Evolutionary conservation across 208 protist species (phyloP), one percentile per base, ranked within the genome.

Genomic region (Crithidia mellificae): DNA sequence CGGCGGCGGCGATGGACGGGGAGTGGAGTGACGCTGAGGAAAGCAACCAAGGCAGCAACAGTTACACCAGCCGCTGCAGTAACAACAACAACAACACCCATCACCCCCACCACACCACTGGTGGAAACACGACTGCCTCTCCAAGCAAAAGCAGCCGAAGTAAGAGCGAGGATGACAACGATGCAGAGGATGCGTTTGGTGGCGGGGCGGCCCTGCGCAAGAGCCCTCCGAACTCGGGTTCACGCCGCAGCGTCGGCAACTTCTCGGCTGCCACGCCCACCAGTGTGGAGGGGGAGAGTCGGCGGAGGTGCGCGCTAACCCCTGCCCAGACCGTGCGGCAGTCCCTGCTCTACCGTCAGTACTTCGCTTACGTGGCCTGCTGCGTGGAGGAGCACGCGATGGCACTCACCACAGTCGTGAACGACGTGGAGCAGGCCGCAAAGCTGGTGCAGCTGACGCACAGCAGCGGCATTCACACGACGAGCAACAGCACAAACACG

Each of bases 331-430:
- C 22, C 9, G 20, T 11, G 34, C n/a, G 54, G 12, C 8, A 61
- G 38, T 24, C n/a, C 4, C 24, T 61, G n/a, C 38, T 61, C n/a
- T 61, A 61, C 38, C 54, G 34, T 12, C 54, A 61, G n/a, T 61
- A 61, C 54, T 61, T 61, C 24, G 54, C 54, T 38, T 61, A 61
- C 38, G n/a, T 61, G 8, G 22, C 20, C 0, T 44, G 38, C 38
- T 61, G 54, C 24, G 14, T 49, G 9, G 54, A 44, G 54, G 30
- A 61, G n/a, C 27, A 47, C 22, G 11, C 17, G 22, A 22, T 38
- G 6, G 36, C 2, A 2, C 38, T 47, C 11, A 1, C 19, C 8
- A 19, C 9, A 6, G 24, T 47, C 6, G 38, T 47, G 22, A 32
- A 2, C 1, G 54, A 61, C n/a, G 54, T 61, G 11, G 54, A 24